A percentile compares a stretch with the other conserved stretches of the same genome.
phyloP scores from a whole-genome alignment of 2,329 filamentous ascomycete genomes.

The Monilinia vaccinii-corymbosi region DNA sequence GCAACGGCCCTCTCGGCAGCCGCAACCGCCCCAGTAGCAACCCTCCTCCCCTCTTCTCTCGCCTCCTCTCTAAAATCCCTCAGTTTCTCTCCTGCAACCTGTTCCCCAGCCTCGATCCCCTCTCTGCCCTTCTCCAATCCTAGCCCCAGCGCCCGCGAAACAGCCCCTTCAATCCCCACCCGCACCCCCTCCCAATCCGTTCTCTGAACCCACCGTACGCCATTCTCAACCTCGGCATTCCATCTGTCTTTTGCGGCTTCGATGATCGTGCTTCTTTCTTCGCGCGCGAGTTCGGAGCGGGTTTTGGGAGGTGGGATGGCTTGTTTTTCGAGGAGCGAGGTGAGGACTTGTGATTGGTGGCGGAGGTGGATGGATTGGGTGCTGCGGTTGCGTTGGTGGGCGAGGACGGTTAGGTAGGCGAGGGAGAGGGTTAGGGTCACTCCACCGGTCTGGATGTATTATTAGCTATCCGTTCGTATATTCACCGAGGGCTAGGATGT shows the following conservation, averaged over 20 bases:
- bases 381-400: conserved; percentile 59
- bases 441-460: conserved; percentile 54
- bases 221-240: conserved; percentile 63
- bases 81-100: conserved; percentile 29
- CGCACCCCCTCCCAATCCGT: conserved; percentile 57
- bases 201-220: conserved; percentile 56
- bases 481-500: background rate
- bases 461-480: conserved; percentile 10
- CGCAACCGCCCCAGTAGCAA: conserved; percentile 19
- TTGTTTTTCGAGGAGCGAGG: conserved; percentile 41
- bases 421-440: conserved; percentile 65
- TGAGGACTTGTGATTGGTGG: conserved; percentile 46
- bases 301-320: conserved; percentile 40
- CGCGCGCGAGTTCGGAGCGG: conserved; percentile 41
- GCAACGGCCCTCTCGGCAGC: conserved; percentile 19
- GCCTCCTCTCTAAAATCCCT: conserved; percentile 33
- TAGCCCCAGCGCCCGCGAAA: conserved; percentile 34
- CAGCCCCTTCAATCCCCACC: conserved; percentile 45
- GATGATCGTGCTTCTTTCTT: conserved; percentile 46
- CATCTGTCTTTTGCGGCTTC: conserved; percentile 68
- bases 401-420: conserved; percentile 61
- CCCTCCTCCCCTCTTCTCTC: conserved; percentile 29
- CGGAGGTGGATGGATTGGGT: background rate
- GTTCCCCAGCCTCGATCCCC: conserved; percentile 23
- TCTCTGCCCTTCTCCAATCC: conserved; percentile 25